Evolutionary conservation across 2,329 filamentous ascomycete genomes (phyloP), one percentile per base, ranked within the genome.

Genomic region (Daldinia eschscholtzii): DNA sequence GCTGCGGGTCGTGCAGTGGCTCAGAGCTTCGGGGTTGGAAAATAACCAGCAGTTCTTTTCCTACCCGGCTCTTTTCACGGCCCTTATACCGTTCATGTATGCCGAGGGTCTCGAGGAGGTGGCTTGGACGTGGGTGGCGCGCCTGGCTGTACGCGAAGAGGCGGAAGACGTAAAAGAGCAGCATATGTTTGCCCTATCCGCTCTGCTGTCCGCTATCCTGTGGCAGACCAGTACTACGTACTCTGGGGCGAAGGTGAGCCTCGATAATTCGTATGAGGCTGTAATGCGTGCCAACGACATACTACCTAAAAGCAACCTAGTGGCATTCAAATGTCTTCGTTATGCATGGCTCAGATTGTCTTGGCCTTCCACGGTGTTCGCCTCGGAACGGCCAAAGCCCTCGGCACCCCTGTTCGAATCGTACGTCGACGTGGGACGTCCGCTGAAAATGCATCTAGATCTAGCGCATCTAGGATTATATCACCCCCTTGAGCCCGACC

Each of bases 401-500:
- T 83, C 85, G 0, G 81, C 82, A 20, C 71, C 78, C 5, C 78
- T 87, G 0, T 89, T 88, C 61, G 85, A 89, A 64, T 77, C 81
- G 0, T 88, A 89, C 67, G 80, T 85, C 41, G 80, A 81, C 44
- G 80, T 86, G 4, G 84, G 83, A 23, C 77, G 81, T 56, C 79
- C 79, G 15, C 77, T 84, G 15, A 71, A 77, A 1, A 76, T 84
- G 41, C 74, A 75, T 6, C 75, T 88, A 6, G 83, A 87, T 57
- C 79, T 81, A 35, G 87, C 87, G 0, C 87, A 89, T 70, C 79
- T 89, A 3, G 81, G 84, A 30, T 80, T 89, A 1, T 81, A 86
- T 64, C 87, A 89, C 72, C 87, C 87, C 0, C 83, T 83, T 0
- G 79, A 80, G 2, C 87, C 87, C 0, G 81, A 82, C 28, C 80